These are phyloP conservation scores for Vanrija humicola DNA, from an alignment of 1,284 basidiomycete genomes.

Conservation along the genomic window DNA sequence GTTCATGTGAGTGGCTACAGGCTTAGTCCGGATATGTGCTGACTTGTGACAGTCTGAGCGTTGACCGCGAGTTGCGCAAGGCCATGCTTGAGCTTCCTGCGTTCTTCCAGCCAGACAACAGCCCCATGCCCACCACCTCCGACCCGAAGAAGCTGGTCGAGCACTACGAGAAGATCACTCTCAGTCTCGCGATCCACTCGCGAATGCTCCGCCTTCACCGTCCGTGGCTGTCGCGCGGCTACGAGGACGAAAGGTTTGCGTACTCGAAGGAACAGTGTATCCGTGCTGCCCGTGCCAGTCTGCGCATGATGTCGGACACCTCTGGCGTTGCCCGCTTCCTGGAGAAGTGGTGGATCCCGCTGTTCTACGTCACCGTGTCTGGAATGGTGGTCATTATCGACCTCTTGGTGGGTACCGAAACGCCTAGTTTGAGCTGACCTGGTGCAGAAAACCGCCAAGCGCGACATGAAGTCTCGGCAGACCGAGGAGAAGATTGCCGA, in stretches of 20 bases:
- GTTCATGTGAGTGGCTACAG: constrained; percentile 38
- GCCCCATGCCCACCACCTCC: constrained; percentile 23
- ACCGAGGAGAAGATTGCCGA: constrained; percentile 45
- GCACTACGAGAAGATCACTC: constrained; percentile 49
- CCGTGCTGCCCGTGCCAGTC: constrained; percentile 45
- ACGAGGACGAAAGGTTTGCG: constrained; percentile 43
- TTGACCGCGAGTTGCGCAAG: constrained; percentile 47
- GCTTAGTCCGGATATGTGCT: not conserved
- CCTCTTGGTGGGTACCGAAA: constrained; percentile 32
- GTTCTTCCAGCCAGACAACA: constrained; percentile 45
- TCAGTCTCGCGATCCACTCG: constrained; percentile 48
- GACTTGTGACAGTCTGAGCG: constrained; percentile 12
- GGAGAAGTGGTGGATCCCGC: constrained; percentile 50
- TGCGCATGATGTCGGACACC: constrained; percentile 47
- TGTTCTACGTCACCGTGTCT: constrained; percentile 48
- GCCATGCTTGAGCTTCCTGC: constrained; percentile 48
- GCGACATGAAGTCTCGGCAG: constrained; percentile 40
- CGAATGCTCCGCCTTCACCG: constrained; percentile 48
- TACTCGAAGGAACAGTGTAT: constrained; percentile 51
- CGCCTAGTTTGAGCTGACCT: not conserved
- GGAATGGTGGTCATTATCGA: constrained; percentile 50
- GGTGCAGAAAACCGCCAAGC: constrained; percentile 28
- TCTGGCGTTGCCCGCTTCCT: constrained; percentile 45
- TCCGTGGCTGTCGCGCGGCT: constrained; percentile 46
- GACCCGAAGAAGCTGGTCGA: constrained; percentile 43